These are phyloP conservation scores for Ustilago trichophora DNA, from an alignment of 1,284 basidiomycete species.

Conservation along the genomic window DNA sequence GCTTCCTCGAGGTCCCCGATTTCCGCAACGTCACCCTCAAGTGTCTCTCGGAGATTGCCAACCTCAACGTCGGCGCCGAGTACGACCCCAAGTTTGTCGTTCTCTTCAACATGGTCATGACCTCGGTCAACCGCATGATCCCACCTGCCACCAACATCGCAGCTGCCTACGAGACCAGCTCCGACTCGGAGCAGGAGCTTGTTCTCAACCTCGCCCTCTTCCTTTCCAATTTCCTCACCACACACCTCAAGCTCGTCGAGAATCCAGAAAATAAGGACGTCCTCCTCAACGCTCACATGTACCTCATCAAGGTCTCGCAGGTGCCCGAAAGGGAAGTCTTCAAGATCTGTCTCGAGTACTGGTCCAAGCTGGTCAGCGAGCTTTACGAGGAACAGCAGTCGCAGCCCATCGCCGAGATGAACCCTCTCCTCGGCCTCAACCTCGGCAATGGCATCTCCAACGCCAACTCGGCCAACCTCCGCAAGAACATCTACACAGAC, in stretches of 20 bases:
- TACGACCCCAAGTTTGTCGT: constrained; percentile 98
- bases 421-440: constrained; percentile 90
- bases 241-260: constrained; percentile 91
- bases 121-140: constrained; percentile 65
- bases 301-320: constrained; percentile 98
- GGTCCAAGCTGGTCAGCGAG: constrained; percentile 93
- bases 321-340: constrained; percentile 99
- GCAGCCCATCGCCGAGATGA: constrained; percentile 90
- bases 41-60: constrained; percentile 90
- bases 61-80: constrained; percentile 91
- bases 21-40: constrained; percentile 98
- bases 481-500: constrained; percentile 89
- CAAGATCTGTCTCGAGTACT: constrained; percentile 99
- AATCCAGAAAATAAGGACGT: constrained; percentile 91
- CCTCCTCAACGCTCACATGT: constrained; percentile 81
- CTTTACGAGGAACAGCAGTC: constrained; percentile 98
- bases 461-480: constrained; percentile 69
- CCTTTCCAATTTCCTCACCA: constrained; percentile 87
- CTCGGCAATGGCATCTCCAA: constrained; percentile 47
- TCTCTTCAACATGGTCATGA: constrained; percentile 79
- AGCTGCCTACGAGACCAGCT: constrained; percentile 86
- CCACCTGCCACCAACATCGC: constrained; percentile 81
- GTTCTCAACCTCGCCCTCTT: constrained; percentile 96
- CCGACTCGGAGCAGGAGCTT: constrained; percentile 94
- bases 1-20: constrained; percentile 94